Conservation (phyloP, 1,139 yeast species). For the Blastobotrys elegans region DNA sequence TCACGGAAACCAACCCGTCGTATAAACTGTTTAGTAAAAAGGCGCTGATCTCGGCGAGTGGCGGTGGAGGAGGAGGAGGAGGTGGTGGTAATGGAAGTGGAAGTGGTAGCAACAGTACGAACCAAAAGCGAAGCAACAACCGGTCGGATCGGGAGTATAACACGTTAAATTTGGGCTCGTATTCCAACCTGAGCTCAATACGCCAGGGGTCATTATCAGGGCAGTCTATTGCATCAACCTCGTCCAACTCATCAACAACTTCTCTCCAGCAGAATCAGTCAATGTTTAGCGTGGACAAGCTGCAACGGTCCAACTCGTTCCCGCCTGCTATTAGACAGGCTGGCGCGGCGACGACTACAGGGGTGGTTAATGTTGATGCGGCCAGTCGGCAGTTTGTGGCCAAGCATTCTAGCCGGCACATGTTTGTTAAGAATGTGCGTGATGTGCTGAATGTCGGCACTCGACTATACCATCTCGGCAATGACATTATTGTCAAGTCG, state of each 20-base stretch:
- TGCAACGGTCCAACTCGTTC: slow-evolving; percentile 35
- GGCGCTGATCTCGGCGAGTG: slow-evolving; percentile 38
- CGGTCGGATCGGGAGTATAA: neutral
- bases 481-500: slow-evolving; percentile 53
- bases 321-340: slow-evolving; percentile 30
- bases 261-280: slow-evolving; percentile 5
- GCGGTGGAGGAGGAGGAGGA: slow-evolving; percentile 1
- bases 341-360: slow-evolving; percentile 33
- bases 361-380: slow-evolving; percentile 35
- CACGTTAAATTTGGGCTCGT: neutral
- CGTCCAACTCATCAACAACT: slow-evolving; percentile 13
- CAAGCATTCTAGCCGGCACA: slow-evolving; percentile 40
- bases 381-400: slow-evolving; percentile 37
- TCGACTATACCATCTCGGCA: slow-evolving; percentile 47
- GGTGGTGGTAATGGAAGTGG: neutral
- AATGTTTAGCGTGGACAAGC: slow-evolving; percentile 4
- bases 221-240: slow-evolving; percentile 6
- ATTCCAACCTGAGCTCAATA: slow-evolving; percentile 4
- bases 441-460: slow-evolving; percentile 58
- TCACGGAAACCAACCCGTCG: slow-evolving; percentile 49
- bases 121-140: neutral
- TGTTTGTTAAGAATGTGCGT: slow-evolving; percentile 48
- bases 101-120: neutral
- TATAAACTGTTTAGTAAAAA: slow-evolving; percentile 52
- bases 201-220: slow-evolving; percentile 15